phyloP scores from a whole-genome alignment of 2,329 filamentous ascomycete species.

The Aureobasidium sp. region DNA sequence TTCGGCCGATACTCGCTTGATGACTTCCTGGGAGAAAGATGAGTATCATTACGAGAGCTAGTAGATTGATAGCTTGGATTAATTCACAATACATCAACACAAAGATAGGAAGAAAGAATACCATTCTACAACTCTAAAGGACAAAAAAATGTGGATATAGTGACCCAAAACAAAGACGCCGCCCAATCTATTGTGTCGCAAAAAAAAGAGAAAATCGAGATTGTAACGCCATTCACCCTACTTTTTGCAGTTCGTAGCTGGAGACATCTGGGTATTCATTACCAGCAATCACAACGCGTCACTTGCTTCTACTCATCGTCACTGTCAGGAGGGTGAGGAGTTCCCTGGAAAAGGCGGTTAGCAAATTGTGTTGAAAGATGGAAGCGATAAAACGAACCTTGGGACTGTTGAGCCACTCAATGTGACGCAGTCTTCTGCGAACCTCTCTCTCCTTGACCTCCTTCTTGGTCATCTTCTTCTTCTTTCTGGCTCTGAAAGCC shows the following conservation, averaged over 20 bases:
- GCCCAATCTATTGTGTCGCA: constrained; percentile 5
- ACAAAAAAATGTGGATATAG: neutral
- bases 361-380: neutral
- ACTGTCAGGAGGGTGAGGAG: constrained; percentile 65
- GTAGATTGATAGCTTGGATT: too few relatives aligned
- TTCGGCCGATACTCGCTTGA: neutral
- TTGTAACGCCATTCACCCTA: constrained; percentile 7
- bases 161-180: neutral
- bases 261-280: neutral
- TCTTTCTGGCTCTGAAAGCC: constrained; percentile 87
- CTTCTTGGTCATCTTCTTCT: constrained; percentile 98
- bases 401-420: constrained; percentile 67
- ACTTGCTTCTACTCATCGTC: constrained; percentile 56
- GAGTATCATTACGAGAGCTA: neutral
- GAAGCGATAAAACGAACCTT: constrained; percentile 24
- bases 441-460: constrained; percentile 91
- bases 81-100: neutral
- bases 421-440: constrained; percentile 74
- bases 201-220: neutral
- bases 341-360: constrained; percentile 47
- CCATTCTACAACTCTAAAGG: constrained; percentile 1
- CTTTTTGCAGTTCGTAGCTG: constrained; percentile 5
- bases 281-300: neutral
- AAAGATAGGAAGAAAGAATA: neutral
- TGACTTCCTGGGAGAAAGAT: neutral